Conservation (phyloP, 108 stramenopile genomes). For the Aurantiochytrium sp. region DNA sequence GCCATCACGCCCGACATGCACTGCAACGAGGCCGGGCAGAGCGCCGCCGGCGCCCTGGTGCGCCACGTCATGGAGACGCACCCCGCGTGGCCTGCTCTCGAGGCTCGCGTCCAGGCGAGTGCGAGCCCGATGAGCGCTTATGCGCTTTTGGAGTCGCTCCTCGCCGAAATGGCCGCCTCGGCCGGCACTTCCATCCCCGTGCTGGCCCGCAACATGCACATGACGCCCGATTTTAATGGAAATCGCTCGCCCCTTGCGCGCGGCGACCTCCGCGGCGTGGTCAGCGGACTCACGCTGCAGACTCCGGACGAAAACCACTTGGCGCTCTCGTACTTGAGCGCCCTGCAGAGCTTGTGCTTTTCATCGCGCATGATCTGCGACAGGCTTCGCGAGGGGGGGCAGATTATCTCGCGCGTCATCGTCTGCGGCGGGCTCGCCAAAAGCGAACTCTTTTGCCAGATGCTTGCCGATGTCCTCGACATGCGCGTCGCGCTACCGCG, state of each 20-base stretch:
- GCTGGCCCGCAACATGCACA: constrained; percentile 27
- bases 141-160: not conserved
- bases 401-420: not conserved
- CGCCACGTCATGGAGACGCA: not conserved
- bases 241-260: constrained; percentile 31
- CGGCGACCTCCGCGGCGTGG: not conserved
- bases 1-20: not conserved
- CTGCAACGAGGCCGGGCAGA: constrained; percentile 10
- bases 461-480: not conserved
- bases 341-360: constrained; percentile 10
- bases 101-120: not conserved
- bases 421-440: not conserved
- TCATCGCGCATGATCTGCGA: constrained; percentile 4
- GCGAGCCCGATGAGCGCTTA: not conserved
- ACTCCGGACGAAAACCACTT: not conserved
- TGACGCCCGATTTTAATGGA: constrained; percentile 32
- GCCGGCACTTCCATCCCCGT: not conserved
- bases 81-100: not conserved
- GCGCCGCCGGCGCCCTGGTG: constrained; percentile 21
- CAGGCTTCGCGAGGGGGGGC: not conserved
- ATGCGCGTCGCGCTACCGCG: not conserved
- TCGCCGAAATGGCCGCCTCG: not conserved
- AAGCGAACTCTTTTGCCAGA: not conserved
- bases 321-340: constrained; percentile 16
- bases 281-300: not conserved